Percentiles rank a stretch among this genome's conserved stretches.
These are phyloP conservation scores for Colletotrichum acutatum DNA, from an alignment of 2,329 filamentous ascomycete genomes.

Conservation along the genomic window DNA sequence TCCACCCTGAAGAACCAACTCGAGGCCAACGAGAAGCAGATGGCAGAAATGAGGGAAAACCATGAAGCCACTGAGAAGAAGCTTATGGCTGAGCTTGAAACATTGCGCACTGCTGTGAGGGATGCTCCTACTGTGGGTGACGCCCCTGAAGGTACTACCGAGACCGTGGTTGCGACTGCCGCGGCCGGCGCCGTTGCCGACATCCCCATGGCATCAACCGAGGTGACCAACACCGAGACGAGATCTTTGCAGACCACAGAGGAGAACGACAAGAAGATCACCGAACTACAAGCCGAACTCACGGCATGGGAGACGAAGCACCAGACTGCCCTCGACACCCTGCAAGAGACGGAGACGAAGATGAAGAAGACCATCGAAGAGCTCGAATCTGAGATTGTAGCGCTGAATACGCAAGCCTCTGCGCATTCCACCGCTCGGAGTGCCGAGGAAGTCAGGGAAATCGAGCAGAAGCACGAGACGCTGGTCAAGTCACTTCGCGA, in stretches of 20 bases:
- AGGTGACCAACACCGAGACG: conserved; percentile 43
- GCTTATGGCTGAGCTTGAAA: conserved; percentile 76
- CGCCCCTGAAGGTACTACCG: conserved; percentile 19
- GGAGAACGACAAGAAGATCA: conserved; percentile 67
- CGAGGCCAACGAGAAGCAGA: conserved; percentile 84
- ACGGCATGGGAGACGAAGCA: conserved; percentile 82
- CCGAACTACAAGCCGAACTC: conserved; percentile 77
- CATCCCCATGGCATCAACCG: conserved; percentile 31
- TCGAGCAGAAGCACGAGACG: conserved; percentile 66
- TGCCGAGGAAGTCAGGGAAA: conserved; percentile 59
- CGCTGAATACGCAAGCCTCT: conserved; percentile 63
- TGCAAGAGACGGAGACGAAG: conserved; percentile 78
- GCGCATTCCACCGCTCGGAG: conserved; percentile 53
- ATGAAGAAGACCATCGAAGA: conserved; percentile 78
- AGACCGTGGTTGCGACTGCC: conserved; percentile 31
- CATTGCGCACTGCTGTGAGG: conserved; percentile 67
- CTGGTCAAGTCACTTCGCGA: conserved; percentile 71
- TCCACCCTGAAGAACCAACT: conserved; percentile 89
- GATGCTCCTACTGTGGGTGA: not conserved
- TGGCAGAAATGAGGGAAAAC: conserved; percentile 77
- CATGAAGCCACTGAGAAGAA: conserved; percentile 81
- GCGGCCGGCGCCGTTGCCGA: conserved; percentile 19
- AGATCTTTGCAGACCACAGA: conserved; percentile 46
- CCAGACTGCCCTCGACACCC: conserved; percentile 73
- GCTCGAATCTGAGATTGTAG: conserved; percentile 70